Conservation (phyloP, 2,329 filamentous ascomycete species). For the Colletotrichum tabaci region DNA sequence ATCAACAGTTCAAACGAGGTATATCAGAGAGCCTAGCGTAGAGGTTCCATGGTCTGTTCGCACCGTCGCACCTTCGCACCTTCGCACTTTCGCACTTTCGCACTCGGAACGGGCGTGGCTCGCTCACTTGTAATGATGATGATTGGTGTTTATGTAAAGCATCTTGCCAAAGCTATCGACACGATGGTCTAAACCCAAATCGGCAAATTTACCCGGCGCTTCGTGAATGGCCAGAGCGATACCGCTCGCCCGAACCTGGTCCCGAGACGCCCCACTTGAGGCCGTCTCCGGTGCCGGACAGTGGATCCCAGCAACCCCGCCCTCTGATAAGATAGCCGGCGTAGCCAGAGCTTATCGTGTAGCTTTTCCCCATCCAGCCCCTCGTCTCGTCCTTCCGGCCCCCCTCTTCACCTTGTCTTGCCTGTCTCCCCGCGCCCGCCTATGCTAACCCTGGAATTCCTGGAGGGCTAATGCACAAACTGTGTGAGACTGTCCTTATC, state of each 20-base stretch:
- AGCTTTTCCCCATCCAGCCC: conserved; percentile 28
- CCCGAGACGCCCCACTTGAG: conserved; percentile 6
- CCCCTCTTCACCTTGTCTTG: background rate
- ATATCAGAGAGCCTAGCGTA: background rate
- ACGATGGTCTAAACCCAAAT: background rate
- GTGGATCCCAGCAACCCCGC: background rate
- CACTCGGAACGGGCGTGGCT: background rate
- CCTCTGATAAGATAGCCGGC: conserved; percentile 34
- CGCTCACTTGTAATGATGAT: background rate
- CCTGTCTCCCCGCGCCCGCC: background rate
- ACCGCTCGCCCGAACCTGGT: conserved; percentile 22
- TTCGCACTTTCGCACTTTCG: background rate
- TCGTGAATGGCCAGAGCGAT: background rate
- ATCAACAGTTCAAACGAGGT: background rate
- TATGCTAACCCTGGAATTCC: conserved; percentile 2
- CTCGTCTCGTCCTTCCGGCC: conserved; percentile 30
- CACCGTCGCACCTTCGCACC: background rate
- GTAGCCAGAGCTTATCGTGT: conserved; percentile 39
- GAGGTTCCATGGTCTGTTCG: background rate
- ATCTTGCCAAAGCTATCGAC: background rate
- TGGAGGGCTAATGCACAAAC: conserved; percentile 25
- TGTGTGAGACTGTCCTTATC: conserved; percentile 29
- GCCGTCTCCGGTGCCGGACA: conserved; percentile 33
- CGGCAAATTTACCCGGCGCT: conserved; percentile 17
- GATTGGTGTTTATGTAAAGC: conserved; percentile 18